phyloP scores from a whole-genome alignment of 306 rosid species.

The Purshia tridentata region DNA sequence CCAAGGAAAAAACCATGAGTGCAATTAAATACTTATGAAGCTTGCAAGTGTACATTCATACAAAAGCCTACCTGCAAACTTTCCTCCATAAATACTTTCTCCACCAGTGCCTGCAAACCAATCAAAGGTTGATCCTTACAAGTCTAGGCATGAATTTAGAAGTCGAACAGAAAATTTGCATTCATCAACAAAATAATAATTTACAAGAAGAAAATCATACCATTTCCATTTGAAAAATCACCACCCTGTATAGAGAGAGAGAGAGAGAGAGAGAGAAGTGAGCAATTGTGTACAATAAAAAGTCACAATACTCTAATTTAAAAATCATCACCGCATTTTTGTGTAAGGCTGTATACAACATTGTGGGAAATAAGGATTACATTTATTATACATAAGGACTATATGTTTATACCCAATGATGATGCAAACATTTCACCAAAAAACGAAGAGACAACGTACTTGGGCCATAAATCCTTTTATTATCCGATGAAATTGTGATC shows the following conservation, averaged over 20 bases:
- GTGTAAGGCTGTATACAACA: background rate
- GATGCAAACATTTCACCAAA: background rate
- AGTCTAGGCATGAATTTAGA: constrained; percentile 33
- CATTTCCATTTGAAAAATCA: constrained; percentile 88
- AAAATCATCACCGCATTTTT: background rate
- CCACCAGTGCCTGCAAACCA: constrained; percentile 91
- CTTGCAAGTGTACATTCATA: constrained; percentile 11
- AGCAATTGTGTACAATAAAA: background rate
- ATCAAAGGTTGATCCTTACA: constrained; percentile 40
- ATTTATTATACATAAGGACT: background rate
- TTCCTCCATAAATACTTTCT: constrained; percentile 95
- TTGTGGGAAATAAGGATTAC: background rate
- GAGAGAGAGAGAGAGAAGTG: background rate
- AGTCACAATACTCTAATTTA: background rate
- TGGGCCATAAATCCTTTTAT: constrained; percentile 98
- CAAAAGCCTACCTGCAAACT: constrained; percentile 72
- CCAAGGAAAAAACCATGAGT: background rate
- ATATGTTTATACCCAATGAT: background rate
- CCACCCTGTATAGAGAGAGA: constrained; percentile 72
- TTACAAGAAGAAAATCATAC: constrained; percentile 48
- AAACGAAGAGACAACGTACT: constrained; percentile 49
- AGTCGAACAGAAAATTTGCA: constrained; percentile 29
- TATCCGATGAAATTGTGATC: constrained; percentile 79
- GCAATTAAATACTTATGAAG: constrained; percentile 21
- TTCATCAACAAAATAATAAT: constrained; percentile 24